These are phyloP conservation scores for Vigna reflexopilosa DNA, from an alignment of 306 rosid species.

Conservation along the genomic window DNA sequence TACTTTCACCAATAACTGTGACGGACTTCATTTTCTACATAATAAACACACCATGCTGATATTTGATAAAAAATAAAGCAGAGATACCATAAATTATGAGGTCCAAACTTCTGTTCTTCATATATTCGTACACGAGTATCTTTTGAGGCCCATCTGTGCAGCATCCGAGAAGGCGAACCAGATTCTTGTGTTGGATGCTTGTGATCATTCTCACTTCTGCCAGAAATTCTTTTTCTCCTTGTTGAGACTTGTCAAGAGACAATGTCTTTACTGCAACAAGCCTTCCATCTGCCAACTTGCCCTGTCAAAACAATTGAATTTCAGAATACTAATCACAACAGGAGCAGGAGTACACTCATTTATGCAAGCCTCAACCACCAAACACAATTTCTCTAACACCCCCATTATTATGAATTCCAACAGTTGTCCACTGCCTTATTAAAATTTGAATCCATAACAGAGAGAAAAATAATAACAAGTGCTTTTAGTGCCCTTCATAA, in stretches of 20 bases:
- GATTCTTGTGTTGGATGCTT: constrained; percentile 91
- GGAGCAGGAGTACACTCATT: constrained; percentile 36
- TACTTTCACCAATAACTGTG: background rate
- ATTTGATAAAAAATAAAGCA: constrained; percentile 19
- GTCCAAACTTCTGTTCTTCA: constrained; percentile 86
- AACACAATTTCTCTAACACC: background rate
- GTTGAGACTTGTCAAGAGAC: constrained; percentile 77
- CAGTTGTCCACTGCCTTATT: background rate
- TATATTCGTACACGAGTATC: constrained; percentile 85
- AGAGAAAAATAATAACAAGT: background rate
- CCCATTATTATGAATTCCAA: constrained; percentile 5
- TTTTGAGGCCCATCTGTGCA: constrained; percentile 85
- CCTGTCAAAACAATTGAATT: constrained; percentile 55
- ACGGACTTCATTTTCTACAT: background rate
- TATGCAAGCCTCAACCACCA: constrained; percentile 15
- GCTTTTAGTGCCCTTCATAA: background rate
- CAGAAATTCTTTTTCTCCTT: constrained; percentile 88
- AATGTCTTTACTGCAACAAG: constrained; percentile 77
- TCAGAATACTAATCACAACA: constrained; percentile 21
- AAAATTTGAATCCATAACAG: background rate
- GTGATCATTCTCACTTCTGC: constrained; percentile 86
- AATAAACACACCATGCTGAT: background rate
- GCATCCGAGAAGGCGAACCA: constrained; percentile 86
- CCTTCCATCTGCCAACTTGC: constrained; percentile 74
- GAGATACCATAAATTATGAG: constrained; percentile 64